Conservation (phyloP, 345 rosid species). For the Toxicodendron radicans region DNA sequence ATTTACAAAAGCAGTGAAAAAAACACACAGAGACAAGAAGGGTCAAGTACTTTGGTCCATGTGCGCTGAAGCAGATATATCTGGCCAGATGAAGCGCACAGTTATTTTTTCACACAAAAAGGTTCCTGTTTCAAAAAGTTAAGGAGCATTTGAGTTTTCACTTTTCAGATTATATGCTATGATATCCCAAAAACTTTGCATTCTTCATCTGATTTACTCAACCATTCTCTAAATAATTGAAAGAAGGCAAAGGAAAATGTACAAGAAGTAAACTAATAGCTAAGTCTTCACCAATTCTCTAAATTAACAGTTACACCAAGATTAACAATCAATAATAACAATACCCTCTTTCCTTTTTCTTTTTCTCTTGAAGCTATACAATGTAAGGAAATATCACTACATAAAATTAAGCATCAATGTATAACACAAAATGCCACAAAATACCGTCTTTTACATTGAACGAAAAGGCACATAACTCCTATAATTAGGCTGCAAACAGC, state of each 20-base stretch:
- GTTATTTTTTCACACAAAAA: background rate
- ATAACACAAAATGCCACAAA: background rate
- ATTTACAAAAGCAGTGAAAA: background rate
- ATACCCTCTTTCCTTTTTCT: background rate
- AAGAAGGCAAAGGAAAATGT: background rate
- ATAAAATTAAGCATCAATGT: background rate
- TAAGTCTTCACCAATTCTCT: no score
- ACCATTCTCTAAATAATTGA: no score
- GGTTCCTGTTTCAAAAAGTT: constrained; percentile 22
- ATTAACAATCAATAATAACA: background rate
- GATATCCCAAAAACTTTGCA: no score
- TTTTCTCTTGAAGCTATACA: no score
- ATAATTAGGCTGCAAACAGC: no score
- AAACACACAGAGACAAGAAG: constrained; percentile 10
- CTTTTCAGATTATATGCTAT: background rate
- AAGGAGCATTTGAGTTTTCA: constrained; percentile 1
- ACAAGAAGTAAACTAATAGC: background rate
- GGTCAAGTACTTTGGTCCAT: constrained; percentile 39
- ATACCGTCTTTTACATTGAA: background rate
- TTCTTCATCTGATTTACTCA: background rate
- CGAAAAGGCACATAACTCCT: background rate
- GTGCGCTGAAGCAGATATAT: constrained; percentile 1
- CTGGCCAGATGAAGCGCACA: background rate
- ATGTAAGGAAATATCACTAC: background rate
- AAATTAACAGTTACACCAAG: background rate